Conservation (phyloP, 2,329 filamentous ascomycete genomes). For the Fusarium oligoseptatum region DNA sequence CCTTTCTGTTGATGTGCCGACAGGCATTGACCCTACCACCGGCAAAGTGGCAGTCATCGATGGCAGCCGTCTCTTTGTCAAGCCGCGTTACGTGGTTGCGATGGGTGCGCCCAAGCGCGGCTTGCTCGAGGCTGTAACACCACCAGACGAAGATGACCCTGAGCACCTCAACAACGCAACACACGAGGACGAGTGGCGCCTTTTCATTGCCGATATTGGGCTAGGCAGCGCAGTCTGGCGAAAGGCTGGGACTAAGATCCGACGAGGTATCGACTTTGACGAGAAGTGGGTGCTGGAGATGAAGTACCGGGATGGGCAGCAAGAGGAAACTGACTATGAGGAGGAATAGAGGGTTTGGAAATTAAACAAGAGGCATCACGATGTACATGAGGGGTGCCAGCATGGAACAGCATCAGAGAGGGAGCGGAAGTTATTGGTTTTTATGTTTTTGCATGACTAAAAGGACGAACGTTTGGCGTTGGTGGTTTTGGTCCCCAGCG, state of each 20-base stretch:
- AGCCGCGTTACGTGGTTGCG: slow-evolving; percentile 85
- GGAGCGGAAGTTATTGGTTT: slow-evolving; percentile 19
- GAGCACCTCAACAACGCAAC: slow-evolving; percentile 47
- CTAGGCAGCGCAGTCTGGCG: slow-evolving; percentile 86
- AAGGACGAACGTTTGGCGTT: slow-evolving; percentile 31
- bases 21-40: slow-evolving; percentile 84
- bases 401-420: neutral
- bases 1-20: slow-evolving; percentile 90
- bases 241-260: slow-evolving; percentile 83
- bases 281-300: slow-evolving; percentile 87
- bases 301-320: slow-evolving; percentile 59
- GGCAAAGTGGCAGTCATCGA: slow-evolving; percentile 78
- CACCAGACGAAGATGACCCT: slow-evolving; percentile 56
- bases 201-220: slow-evolving; percentile 90
- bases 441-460: slow-evolving; percentile 25
- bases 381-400: neutral
- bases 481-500: slow-evolving; percentile 26
- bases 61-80: slow-evolving; percentile 82
- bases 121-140: slow-evolving; percentile 80
- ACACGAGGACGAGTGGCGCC: slow-evolving; percentile 76
- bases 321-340: slow-evolving; percentile 46
- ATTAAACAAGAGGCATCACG: neutral
- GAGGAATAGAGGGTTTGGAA: slow-evolving; percentile 28
- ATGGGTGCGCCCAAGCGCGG: slow-evolving; percentile 91
- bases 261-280: slow-evolving; percentile 90